Base-by-base conservation (phyloP, 1,139 yeast genomes). In the Suhomyces chickasaworum region DNA sequence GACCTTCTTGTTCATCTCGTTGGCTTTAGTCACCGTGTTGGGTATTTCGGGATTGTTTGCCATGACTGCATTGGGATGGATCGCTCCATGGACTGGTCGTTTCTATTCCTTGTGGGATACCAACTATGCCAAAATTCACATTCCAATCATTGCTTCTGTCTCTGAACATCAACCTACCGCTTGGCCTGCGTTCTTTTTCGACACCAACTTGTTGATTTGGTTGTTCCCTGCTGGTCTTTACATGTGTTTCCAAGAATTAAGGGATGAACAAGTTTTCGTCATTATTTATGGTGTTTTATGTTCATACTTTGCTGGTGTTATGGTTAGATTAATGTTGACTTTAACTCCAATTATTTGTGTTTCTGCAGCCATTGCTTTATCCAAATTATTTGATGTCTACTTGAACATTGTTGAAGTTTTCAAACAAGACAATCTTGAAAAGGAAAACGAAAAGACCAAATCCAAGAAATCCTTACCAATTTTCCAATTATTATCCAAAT, bases 121-220 rank as follows among this genome's bases (percentile, higher is more conserved):
- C 4, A 87, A 81, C 64, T 95, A 95, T 62, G 99, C 99, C 53
- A 93, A 90, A 74, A 88, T 93, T 55, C 99, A 95, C 66, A 95
- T 95, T 60, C 99, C 99, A 44, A 95, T 95, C 64, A 95, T 95
- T 69, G 99, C 99, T 1, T 91, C 98, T 2, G 99, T 95, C 42
- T 89, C 97, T 12, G 99, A 95, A 72, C 99, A 95, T 75, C 99
- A 95, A 75, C 99, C 99, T 49, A 93, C 99, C 20, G 97, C 99
- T 10, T 95, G 99, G 99, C 96, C 99, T 12, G 84, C 97, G 9
- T 95, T 93, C 69, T 93, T 89, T 78, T 89, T 93, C 66, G 99
- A 95, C 66, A 85, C 95, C 42, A 88, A 84, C 60, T 81, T 93
- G 77, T 77, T 95, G 69, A 88, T 93, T 59, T 95, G 99, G 99